Base-by-base conservation (phyloP, 2,329 filamentous ascomycete species). In the Sclerotinia trifoliorum region DNA sequence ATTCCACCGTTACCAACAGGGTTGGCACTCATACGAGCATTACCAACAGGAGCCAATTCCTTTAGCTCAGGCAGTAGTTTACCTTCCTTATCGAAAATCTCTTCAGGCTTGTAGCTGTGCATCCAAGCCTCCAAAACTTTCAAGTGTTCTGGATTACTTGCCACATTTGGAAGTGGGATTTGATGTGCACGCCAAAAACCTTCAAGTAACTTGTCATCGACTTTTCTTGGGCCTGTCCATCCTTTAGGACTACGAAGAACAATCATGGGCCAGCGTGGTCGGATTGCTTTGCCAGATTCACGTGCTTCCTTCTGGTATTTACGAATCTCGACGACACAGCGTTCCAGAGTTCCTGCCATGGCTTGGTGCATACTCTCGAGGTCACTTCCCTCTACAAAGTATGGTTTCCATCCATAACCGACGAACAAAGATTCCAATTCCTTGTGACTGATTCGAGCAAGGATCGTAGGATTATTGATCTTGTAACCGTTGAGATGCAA, bases 401-500 rank as follows among this genome's bases (percentile, higher is more conserved):
- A 93, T 11, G 91, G 90, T 61, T 88, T 86, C 88, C 89, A 94
- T 72, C 91, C 91, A 74, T 93, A 93, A 42, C 91, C 91, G 54
- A 85, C 71, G 78, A 94, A 90, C 24, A 94, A 82, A 32, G 83
- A 81, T 73, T 87, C 84, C 7, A 94, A 82, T 79, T 94, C 91
- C 70, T 90, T 86, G 77, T 93, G 90, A 55, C 86, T 86, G 75
- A 94, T 89, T 72, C 91, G 87, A 19, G 90, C 87, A 21, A 93
- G 84, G 0, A 94, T 76, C 6, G 88, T 93, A 11, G 90, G 90
- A 78, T 92, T 92, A 81, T 92, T 91, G 81, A 93, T 93, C 82
- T 94, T 94, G 84, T 93, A 94, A 58, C 91, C 91, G 74, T 94
- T 94, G 46, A 94, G 82, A 78, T 94, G 90, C 15, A 94, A 83